Evolutionary conservation across 2,329 filamentous ascomycete genomes (phyloP).

Genomic region (Plenodomus lindquistii): DNA sequence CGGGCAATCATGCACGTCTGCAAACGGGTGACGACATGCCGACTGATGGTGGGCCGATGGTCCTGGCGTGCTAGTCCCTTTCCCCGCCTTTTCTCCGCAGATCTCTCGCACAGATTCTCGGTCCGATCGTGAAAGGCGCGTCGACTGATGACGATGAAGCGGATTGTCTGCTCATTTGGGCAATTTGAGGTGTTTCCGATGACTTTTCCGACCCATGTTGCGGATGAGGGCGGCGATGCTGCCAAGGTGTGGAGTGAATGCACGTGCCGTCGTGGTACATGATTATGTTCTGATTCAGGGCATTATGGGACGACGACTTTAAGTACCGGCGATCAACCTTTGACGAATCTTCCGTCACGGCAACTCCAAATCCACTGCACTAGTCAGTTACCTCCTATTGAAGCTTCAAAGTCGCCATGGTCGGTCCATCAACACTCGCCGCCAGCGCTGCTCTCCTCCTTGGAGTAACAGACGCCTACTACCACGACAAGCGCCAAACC

Average conservation of each 20-base stretch:
- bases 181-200: slow-evolving; percentile 1
- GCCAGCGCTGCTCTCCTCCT: slow-evolving; percentile 8
- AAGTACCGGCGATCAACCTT: not conserved
- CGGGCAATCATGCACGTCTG: not conserved
- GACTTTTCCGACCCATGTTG: not conserved
- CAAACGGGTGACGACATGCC: not conserved
- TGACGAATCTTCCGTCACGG: not conserved
- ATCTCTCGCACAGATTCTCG: slow-evolving; percentile 11
- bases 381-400: not conserved
- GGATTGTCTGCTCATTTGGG: slow-evolving; percentile 12
- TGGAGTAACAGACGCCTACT: slow-evolving; percentile 12
- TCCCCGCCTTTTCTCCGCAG: slow-evolving; percentile 12
- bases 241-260: not conserved
- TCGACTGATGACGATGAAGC: slow-evolving; percentile 8
- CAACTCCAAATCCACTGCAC: not conserved
- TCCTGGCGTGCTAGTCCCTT: not conserved
- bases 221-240: slow-evolving; percentile 1
- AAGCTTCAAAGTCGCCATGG: slow-evolving; percentile 7
- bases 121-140: slow-evolving; percentile 1
- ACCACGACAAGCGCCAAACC: slow-evolving; percentile 14
- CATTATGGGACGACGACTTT: not conserved
- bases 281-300: not conserved
- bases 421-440: slow-evolving; percentile 3
- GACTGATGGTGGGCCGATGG: not conserved
- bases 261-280: not conserved